These are phyloP conservation scores for Jacaranda mimosifolia DNA, from an alignment of 257 asterid species.

Conservation along the genomic window DNA sequence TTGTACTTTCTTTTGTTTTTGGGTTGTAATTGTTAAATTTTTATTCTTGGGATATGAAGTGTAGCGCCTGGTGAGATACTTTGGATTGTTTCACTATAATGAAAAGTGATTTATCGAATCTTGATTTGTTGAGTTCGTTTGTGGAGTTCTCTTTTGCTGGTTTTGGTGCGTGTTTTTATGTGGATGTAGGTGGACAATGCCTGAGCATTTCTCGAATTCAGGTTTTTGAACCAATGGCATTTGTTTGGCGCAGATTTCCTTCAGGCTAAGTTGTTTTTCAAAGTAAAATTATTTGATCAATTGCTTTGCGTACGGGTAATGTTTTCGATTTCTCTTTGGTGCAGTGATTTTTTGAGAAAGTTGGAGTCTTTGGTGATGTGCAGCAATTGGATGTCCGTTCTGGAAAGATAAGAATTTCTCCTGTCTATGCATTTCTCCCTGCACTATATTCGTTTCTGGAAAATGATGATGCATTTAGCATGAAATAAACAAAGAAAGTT, in stretches of 20 bases:
- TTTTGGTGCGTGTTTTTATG: slow-evolving; percentile 1
- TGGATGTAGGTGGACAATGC: no score
- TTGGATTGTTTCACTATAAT: slow-evolving; percentile 28
- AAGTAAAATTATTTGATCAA: background rate
- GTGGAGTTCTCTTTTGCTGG: background rate
- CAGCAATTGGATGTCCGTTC: slow-evolving; percentile 21
- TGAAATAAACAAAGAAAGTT: background rate
- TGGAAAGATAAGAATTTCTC: slow-evolving; percentile 18
- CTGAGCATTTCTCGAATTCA: no score
- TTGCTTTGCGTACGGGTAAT: slow-evolving; percentile 12
- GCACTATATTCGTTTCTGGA: background rate
- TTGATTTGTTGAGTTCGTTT: slow-evolving; percentile 8
- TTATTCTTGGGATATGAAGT: slow-evolving; percentile 25
- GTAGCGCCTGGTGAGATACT: slow-evolving; percentile 32
- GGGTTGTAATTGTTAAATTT: slow-evolving; percentile 10
- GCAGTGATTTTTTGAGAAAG: slow-evolving; percentile 23
- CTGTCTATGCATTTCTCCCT: background rate
- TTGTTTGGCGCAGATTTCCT: background rate
- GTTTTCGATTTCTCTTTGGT: slow-evolving; percentile 7
- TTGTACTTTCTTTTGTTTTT: background rate
- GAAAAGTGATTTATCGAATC: slow-evolving; percentile 18
- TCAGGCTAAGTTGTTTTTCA: background rate
- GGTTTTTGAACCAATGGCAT: background rate
- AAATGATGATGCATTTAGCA: background rate
- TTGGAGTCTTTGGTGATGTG: slow-evolving; percentile 25